Base-by-base conservation (phyloP, 306 rosid species). In the Trifolium pratense region DNA sequence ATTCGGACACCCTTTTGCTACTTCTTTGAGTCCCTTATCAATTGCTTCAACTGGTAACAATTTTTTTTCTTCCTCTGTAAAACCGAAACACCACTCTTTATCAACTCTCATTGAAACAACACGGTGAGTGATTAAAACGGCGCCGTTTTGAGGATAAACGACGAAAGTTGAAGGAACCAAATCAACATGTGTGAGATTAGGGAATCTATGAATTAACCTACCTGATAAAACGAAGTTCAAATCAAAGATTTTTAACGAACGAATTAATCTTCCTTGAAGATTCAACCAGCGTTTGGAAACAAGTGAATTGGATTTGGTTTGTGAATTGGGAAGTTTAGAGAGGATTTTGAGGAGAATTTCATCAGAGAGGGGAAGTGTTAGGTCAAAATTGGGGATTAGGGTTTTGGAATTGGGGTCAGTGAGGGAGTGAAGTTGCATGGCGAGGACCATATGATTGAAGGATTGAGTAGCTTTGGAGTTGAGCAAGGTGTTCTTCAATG, bases 211-310 rank as follows among this genome's bases (percentile, higher is more conserved):
- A 1, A 52, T 48, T 2, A 77, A 60, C 56, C 75, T 63, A 59
- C 56, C 76, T 2, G 81, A 77, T 20, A 51, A 65, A 5, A 77
- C 53, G 71, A 77, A 77, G 70, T 48, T 77, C 70, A 49, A 69
- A 48, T 77, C 81, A 0, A 69, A 63, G 1, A 77, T 18, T 14
- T 15, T 49, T 0, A 48, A 7, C 8, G 76, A 69, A 8, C 76
- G 81, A 20, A 77, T 18, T 7, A 77, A 5, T 0, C 81, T 57
- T 7, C 81, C 81, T 15, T 69, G 75, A 3, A 77, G 76, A 71
- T 48, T 77, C 23, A 77, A 42, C 81, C 81, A 77, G 5, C 81
- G 81, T 16, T 77, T 69, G 17, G 75, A 77, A 31, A 77, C 81
- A 7, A 77, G 63, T 10, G 64, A 77, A n/a, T 69, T 77, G 1